Percentiles rank a stretch among this genome's conserved stretches.
Evolutionary conservation across 148 eudicot genomes (phyloP).

Genomic region (Cornus suecica): DNA sequence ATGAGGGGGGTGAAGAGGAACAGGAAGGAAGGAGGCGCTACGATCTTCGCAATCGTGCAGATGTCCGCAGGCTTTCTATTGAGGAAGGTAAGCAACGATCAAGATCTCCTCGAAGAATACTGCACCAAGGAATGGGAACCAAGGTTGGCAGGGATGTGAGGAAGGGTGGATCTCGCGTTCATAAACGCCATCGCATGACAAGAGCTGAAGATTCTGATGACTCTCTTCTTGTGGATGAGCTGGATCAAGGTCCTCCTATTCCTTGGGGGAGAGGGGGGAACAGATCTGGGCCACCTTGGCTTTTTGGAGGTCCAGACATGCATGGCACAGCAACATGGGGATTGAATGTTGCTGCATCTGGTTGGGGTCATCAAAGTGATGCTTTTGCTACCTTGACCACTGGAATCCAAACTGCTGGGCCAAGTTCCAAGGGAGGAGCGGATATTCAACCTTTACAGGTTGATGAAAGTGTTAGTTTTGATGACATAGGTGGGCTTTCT

Average conservation of each 20-base stretch:
- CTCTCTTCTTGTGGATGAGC: slow-evolving; percentile 95
- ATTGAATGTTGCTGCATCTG: slow-evolving; percentile 90
- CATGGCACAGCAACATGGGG: slow-evolving; percentile 86
- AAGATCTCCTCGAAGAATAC: slow-evolving; percentile 89
- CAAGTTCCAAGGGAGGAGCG: slow-evolving; percentile 99
- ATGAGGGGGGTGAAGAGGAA: slow-evolving; percentile 84
- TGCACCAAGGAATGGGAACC: slow-evolving; percentile 94
- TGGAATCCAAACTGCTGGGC: slow-evolving; percentile 97
- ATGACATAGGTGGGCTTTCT: slow-evolving; percentile 96
- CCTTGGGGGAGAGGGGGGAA: slow-evolving; percentile 95
- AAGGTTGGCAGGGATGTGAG: slow-evolving; percentile 79
- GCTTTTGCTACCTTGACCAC: slow-evolving; percentile 53
- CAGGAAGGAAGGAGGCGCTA: slow-evolving; percentile 89
- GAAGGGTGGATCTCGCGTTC: slow-evolving; percentile 85
- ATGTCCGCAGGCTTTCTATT: slow-evolving; percentile 76
- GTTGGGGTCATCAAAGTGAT: slow-evolving; percentile 95
- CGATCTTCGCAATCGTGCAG: slow-evolving; percentile 90
- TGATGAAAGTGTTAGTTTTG: slow-evolving; percentile 88
- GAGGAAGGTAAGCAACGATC: slow-evolving; percentile 83
- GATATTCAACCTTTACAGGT: slow-evolving; percentile 96
- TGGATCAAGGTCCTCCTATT: slow-evolving; percentile 90
- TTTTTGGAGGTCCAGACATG: slow-evolving; percentile 87
- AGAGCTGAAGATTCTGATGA: slow-evolving; percentile 97
- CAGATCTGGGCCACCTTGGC: slow-evolving; percentile 92
- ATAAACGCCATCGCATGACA: slow-evolving; percentile 85